These are phyloP conservation scores for Alternaria ethzedia DNA, from an alignment of 2,329 filamentous ascomycete species.

Conservation along the genomic window DNA sequence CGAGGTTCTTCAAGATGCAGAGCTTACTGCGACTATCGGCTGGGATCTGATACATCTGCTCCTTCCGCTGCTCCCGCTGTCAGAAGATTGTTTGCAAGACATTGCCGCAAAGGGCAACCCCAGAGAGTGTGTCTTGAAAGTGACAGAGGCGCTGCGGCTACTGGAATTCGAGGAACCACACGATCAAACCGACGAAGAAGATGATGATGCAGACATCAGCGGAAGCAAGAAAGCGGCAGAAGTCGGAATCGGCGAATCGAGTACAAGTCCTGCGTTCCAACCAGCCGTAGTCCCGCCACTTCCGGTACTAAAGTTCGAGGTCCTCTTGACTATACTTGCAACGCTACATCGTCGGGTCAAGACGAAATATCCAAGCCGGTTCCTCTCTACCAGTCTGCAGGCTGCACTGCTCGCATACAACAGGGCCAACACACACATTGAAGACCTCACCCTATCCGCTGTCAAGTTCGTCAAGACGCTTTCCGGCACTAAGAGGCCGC, in stretches of 20 bases:
- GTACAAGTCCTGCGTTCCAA: conserved; percentile 35
- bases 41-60: conserved; percentile 84
- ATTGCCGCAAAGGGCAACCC: conserved; percentile 81
- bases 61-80: conserved; percentile 67
- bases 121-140: conserved; percentile 80
- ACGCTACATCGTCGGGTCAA: conserved; percentile 77
- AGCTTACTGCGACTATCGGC: conserved; percentile 76
- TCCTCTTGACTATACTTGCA: conserved; percentile 72
- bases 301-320: conserved; percentile 66
- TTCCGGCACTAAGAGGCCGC: conserved; percentile 70
- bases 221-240: conserved; percentile 26
- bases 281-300: conserved; percentile 45
- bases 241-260: conserved; percentile 40
- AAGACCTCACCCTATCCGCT: conserved; percentile 72
- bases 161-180: conserved; percentile 57
- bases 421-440: conserved; percentile 59
- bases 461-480: conserved; percentile 74
- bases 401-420: conserved; percentile 73
- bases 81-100: conserved; percentile 74
- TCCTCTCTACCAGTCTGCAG: conserved; percentile 77
- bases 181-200: conserved; percentile 62
- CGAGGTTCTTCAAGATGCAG: conserved; percentile 70
- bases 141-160: conserved; percentile 73
- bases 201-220: conserved; percentile 35
- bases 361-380: conserved; percentile 78